phyloP scores from a whole-genome alignment of 352 stramenopile genomes.

The Phytophthora colocasiae region DNA sequence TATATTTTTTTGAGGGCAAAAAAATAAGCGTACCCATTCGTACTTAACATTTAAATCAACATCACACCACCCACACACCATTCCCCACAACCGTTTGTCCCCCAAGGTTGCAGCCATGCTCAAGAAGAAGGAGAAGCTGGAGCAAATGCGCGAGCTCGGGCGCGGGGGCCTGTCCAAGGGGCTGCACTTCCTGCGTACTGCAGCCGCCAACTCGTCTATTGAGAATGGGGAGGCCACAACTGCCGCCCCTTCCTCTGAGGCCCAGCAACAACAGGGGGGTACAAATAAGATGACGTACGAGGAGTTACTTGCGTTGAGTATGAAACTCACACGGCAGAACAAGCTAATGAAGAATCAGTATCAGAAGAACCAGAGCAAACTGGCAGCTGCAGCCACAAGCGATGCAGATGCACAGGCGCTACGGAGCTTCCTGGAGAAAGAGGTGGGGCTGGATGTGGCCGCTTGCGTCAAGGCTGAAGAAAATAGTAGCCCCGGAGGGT shows the following conservation, averaged over 20 bases:
- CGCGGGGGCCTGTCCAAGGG: slow-evolving; percentile 77
- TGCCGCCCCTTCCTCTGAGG: slow-evolving; percentile 1
- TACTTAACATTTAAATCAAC: background rate
- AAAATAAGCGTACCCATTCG: slow-evolving; percentile 4
- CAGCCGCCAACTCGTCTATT: slow-evolving; percentile 18
- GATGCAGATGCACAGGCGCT: slow-evolving; percentile 64
- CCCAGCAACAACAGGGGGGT: background rate
- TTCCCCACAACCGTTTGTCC: background rate
- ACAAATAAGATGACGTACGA: slow-evolving; percentile 73
- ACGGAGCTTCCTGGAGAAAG: slow-evolving; percentile 59
- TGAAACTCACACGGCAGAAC: slow-evolving; percentile 91
- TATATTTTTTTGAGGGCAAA: background rate
- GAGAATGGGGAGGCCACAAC: slow-evolving; percentile 21
- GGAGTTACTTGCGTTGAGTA: slow-evolving; percentile 81
- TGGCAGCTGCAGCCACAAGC: slow-evolving; percentile 40
- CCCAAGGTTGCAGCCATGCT: slow-evolving; percentile 45
- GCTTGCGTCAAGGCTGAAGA: slow-evolving; percentile 45
- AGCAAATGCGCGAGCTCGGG: slow-evolving; percentile 89
- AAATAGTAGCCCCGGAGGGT: slow-evolving; percentile 18
- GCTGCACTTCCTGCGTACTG: slow-evolving; percentile 78
- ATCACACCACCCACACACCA: slow-evolving; percentile 9
- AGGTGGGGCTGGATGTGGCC: slow-evolving; percentile 75
- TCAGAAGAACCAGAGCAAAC: slow-evolving; percentile 73
- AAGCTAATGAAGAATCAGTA: slow-evolving; percentile 88
- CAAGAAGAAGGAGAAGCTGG: slow-evolving; percentile 89